Percentiles rank a stretch among this genome's conserved stretches.
phyloP scores from a whole-genome alignment of 176 grass and related monocot species.

The Leersia perrieri region DNA sequence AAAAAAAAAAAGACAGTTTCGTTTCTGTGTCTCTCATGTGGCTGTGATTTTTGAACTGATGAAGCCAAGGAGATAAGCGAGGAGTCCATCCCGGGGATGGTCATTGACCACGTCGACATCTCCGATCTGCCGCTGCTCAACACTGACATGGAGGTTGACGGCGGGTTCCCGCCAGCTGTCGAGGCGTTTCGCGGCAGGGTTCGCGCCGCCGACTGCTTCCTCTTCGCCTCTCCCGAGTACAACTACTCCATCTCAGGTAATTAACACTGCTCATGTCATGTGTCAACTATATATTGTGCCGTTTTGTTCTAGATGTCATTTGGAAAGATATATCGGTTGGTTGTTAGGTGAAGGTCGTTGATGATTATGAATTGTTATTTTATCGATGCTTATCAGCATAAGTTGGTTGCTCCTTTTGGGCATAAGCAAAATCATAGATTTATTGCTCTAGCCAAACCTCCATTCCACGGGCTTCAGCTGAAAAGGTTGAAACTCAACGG shows the following conservation, averaged over 20 bases:
- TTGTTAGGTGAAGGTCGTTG: no score
- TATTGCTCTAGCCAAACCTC: no score
- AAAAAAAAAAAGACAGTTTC: no score
- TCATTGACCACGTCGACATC: conserved; percentile 70
- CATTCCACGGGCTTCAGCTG: no score
- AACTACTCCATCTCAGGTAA: conserved; percentile 84
- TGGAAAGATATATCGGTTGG: no score
- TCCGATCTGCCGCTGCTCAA: conserved; percentile 70
- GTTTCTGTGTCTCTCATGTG: neutral
- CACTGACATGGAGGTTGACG: conserved; percentile 72
- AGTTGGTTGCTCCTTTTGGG: no score
- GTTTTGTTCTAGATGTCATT: no score
- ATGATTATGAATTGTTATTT: no score
- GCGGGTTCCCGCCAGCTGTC: conserved; percentile 54
- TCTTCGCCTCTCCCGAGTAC: conserved; percentile 91
- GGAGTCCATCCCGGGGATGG: conserved; percentile 59
- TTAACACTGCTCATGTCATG: neutral
- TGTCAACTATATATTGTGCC: no score
- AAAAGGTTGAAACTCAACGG: no score
- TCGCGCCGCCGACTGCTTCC: conserved; percentile 55
- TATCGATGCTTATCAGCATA: no score
- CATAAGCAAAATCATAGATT: no score
- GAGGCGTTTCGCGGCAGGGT: conserved; percentile 67
- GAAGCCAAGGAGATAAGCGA: conserved; percentile 63
- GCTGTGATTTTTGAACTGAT: neutral